Evolutionary conservation across 768 basidiomycete genomes (phyloP).

Genomic region (Collybia nuda): DNA sequence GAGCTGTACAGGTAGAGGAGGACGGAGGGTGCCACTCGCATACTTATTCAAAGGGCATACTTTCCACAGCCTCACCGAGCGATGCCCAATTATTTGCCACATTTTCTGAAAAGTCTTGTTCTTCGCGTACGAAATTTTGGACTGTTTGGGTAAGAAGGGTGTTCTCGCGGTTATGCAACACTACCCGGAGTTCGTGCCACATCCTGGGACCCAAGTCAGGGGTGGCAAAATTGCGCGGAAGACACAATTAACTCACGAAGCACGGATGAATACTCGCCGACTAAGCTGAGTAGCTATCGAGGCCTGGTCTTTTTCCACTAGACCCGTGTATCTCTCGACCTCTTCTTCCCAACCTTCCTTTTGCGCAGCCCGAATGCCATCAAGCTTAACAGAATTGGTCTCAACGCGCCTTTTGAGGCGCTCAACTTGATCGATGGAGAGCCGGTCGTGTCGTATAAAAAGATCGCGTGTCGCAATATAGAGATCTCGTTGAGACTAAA

Average conservation of each 20-base stretch:
- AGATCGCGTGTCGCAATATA: constrained; percentile 87
- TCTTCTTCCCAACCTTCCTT: constrained; percentile 89
- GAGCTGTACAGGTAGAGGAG: no score
- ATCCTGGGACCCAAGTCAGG: constrained; percentile 47
- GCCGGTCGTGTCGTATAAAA: constrained; percentile 83
- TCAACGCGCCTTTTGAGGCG: constrained; percentile 87
- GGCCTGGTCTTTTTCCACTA: constrained; percentile 85
- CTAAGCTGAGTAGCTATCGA: constrained; percentile 73
- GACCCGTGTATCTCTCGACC: constrained; percentile 67
- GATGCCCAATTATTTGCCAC: constrained; percentile 74
- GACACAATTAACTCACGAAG: constrained; percentile 53
- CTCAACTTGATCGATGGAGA: constrained; percentile 87
- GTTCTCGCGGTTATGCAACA: constrained; percentile 90
- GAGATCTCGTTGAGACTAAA: constrained; percentile 76
- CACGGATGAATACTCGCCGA: constrained; percentile 83
- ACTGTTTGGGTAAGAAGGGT: constrained; percentile 73
- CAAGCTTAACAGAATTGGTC: constrained; percentile 69
- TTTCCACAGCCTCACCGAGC: constrained; percentile 65
- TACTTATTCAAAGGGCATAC: constrained; percentile 80
- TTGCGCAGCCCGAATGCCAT: constrained; percentile 63
- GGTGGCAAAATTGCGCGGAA: neutral
- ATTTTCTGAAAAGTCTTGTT: constrained; percentile 64
- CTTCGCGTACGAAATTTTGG: constrained; percentile 72
- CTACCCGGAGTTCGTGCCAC: constrained; percentile 95
- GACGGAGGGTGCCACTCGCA: neutral